A percentile compares a stretch with the other conserved stretches of the same genome.
phyloP scores from a whole-genome alignment of 768 basidiomycete species.

The Lactarius sp. region DNA sequence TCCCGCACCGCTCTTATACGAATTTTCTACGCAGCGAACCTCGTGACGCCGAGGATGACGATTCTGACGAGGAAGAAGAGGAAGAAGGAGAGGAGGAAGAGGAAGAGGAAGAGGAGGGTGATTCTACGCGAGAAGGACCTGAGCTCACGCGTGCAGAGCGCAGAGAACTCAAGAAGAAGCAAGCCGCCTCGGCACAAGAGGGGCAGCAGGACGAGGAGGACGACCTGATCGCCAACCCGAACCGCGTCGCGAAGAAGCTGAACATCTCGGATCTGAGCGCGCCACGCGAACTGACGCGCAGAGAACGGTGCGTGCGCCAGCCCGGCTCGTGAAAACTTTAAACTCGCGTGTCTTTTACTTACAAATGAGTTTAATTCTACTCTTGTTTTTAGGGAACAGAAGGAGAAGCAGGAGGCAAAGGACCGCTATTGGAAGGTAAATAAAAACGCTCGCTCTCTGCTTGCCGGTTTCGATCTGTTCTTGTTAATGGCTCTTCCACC shows the following conservation, averaged over 20 bases:
- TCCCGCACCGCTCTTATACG: constrained; percentile 2
- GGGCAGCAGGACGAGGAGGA: constrained; percentile 38
- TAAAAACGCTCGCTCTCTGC: not conserved
- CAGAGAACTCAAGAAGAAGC: constrained; percentile 80
- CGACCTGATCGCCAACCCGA: constrained; percentile 71
- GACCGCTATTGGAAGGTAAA: constrained; percentile 83
- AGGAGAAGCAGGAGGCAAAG: constrained; percentile 87
- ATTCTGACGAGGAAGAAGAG: constrained; percentile 35
- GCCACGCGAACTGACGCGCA: constrained; percentile 56
- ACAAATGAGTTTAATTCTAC: not conserved
- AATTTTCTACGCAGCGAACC: constrained; percentile 2
- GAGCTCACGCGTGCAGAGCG: constrained; percentile 71
- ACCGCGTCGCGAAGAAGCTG: constrained; percentile 66
- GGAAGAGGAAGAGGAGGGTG: constrained; percentile 35
- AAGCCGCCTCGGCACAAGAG: constrained; percentile 33
- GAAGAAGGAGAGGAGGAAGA: constrained; percentile 44
- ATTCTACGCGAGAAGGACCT: constrained; percentile 34
- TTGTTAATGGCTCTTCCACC: not conserved
- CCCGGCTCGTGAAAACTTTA: not conserved
- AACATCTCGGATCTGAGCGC: constrained; percentile 69
- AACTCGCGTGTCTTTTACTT: not conserved
- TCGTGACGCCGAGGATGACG: constrained; percentile 29
- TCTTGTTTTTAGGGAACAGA: constrained; percentile 62
- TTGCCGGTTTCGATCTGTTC: not conserved
- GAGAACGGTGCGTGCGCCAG: constrained; percentile 50